Base-by-base conservation (phyloP, 2,329 filamentous ascomycete species). In the Talaromyces atroroseus region DNA sequence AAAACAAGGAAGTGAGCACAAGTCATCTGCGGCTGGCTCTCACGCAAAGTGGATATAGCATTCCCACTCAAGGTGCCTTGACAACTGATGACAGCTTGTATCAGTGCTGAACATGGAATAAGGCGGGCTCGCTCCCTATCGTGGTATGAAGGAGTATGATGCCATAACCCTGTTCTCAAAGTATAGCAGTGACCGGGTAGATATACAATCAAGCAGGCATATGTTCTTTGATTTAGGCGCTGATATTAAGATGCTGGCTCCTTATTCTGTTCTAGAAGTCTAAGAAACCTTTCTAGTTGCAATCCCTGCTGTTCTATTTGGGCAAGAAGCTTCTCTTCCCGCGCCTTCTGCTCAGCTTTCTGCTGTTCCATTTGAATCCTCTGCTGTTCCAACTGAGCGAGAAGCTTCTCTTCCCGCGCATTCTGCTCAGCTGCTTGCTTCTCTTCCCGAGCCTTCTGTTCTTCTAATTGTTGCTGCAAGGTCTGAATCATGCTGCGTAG, bases 61-160 rank as follows among this genome's bases (percentile, higher is more conserved):
- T 56, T 56, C 56, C 52, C 20, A 50, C 52, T 29, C 21, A n/a
- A n/a, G n/a, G 4, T 20, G 29, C 2, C 24, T 36, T 26, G 29
- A n/a, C 32, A 24, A 49, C 36, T 45, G 46, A 55, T 55, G 26
- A 55, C 14, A 47, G 18, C 21, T 44, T 55, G 34, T 55, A 55
- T n/a, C n/a, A n/a, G n/a, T n/a, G n/a, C n/a, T n/a, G n/a, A n/a
- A n/a, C n/a, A n/a, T n/a, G n/a, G 32, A 55, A 18, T 50, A 32
- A 48, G 16, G 29, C 29, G 12, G 29, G 29, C 29, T 34, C 6
- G 29, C 12, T 34, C 6, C 12, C 12, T 34, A 6, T 34, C 12
- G 6, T 34, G 6, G 6, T 34, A 34, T 34, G 6, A 12, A 12
- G 12, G 12, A 34, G 12, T 34, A 6, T 34, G 29, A n/a, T n/a